A percentile compares a stretch with the other conserved stretches of the same genome.
Conservation (phyloP, 176 grass and related monocot species). For the Avena sativa region DNA sequence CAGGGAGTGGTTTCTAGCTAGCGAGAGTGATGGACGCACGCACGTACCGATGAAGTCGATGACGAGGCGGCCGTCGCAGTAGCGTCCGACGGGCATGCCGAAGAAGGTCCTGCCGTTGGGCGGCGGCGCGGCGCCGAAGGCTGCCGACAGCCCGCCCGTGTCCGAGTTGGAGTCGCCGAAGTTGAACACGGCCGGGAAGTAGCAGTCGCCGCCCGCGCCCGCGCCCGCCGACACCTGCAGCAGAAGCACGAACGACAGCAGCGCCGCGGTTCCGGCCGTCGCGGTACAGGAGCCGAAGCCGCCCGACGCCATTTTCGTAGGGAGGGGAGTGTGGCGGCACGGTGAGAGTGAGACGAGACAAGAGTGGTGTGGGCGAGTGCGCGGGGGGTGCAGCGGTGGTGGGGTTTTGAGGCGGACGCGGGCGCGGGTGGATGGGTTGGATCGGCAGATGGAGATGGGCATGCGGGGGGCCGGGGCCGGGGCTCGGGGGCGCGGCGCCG, state of each 20-base stretch:
- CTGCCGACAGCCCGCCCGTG: constrained; percentile 87
- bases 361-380: background rate
- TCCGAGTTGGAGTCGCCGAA: constrained; percentile 99
- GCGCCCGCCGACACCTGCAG: background rate
- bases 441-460: constrained; percentile 13
- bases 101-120: constrained; percentile 97
- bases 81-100: constrained; percentile 72
- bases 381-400: background rate
- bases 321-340: background rate
- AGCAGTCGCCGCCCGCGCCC: constrained; percentile 48
- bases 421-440: background rate
- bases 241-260: background rate
- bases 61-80: constrained; percentile 89
- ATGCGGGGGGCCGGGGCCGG: background rate
- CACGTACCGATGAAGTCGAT: constrained; percentile 90
- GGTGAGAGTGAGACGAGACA: background rate
- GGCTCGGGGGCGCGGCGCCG: constrained; percentile 5
- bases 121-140: constrained; percentile 83
- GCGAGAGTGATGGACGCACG: background rate
- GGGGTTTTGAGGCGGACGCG: constrained; percentile 10
- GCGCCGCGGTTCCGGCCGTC: background rate
- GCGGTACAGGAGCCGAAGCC: background rate
- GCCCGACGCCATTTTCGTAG: background rate
- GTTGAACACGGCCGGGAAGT: constrained; percentile 94
- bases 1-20: background rate